phyloP scores from a whole-genome alignment of 805 yeast genomes.

The Wickerhamomyces chaumierensis region DNA sequence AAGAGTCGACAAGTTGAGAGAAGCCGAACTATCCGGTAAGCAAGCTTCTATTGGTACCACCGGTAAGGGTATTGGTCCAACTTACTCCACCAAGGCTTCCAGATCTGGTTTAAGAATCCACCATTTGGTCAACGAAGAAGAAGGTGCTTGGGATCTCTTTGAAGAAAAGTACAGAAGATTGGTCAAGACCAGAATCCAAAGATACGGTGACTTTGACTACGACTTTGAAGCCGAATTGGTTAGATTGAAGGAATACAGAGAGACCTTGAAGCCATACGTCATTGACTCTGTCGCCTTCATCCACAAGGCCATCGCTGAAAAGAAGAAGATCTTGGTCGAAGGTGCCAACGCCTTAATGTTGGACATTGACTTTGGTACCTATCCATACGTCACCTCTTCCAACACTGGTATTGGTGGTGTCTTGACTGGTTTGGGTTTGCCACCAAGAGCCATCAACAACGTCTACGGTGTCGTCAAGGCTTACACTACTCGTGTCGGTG shows the following conservation, averaged over 20 bases:
- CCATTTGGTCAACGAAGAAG: constrained; percentile 83
- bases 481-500: constrained; percentile 97
- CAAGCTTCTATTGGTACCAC: constrained; percentile 94
- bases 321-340: constrained; percentile 86
- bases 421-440: constrained; percentile 89
- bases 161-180: constrained; percentile 66
- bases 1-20: constrained; percentile 90
- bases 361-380: constrained; percentile 96
- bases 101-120: constrained; percentile 96
- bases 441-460: constrained; percentile 75
- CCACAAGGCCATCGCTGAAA: constrained; percentile 61
- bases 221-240: constrained; percentile 74
- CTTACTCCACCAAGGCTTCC: constrained; percentile 92
- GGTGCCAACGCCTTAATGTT: constrained; percentile 98
- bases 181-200: constrained; percentile 68
- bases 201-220: constrained; percentile 90
- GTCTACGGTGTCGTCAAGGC: constrained; percentile 96
- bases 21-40: constrained; percentile 60
- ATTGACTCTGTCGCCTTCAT: constrained; percentile 84
- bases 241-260: constrained; percentile 64
- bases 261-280: constrained; percentile 75
- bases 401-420: constrained; percentile 98
- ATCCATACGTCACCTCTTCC: constrained; percentile 93
- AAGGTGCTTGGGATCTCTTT: constrained; percentile 89
- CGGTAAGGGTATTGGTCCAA: constrained; percentile 98